Conservation (phyloP, 371 early-diverging fungal species). For the Haplosporangium sp. region DNA sequence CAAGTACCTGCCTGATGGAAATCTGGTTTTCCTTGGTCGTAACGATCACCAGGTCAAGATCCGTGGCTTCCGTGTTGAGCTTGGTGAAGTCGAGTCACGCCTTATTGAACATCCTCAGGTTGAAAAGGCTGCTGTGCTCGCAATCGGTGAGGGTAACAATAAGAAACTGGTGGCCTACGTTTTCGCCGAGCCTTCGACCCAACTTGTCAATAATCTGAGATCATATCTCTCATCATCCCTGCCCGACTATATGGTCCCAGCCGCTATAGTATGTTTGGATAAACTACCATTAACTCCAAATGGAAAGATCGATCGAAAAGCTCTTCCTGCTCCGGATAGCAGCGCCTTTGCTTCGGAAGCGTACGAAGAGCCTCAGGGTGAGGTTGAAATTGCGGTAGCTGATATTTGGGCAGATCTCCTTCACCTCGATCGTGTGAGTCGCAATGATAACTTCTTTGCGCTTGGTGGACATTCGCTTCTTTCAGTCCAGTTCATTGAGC, state of each 20-base stretch:
- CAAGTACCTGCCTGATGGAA: slow-evolving; percentile 49
- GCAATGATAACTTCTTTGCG: not conserved
- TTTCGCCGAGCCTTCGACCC: not conserved
- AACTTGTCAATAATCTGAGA: slow-evolving; percentile 1
- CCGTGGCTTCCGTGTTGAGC: slow-evolving; percentile 60
- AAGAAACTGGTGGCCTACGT: slow-evolving; percentile 39
- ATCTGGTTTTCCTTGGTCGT: slow-evolving; percentile 38
- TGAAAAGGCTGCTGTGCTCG: slow-evolving; percentile 5
- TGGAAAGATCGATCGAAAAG: slow-evolving; percentile 26
- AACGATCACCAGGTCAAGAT: slow-evolving; percentile 61
- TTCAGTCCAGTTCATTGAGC: no score
- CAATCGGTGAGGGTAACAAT: slow-evolving; percentile 2
- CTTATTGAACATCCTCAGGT: slow-evolving; percentile 20
- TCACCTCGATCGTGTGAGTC: slow-evolving; percentile 19
- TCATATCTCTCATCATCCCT: not conserved
- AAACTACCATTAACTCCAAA: not conserved
- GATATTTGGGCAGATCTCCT: slow-evolving; percentile 21
- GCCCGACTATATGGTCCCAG: slow-evolving; percentile 32
- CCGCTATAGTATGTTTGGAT: slow-evolving; percentile 24
- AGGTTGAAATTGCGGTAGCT: slow-evolving; percentile 12
- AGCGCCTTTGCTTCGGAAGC: no score
- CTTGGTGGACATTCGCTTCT: slow-evolving; percentile 46
- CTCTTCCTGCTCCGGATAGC: slow-evolving; percentile 19
- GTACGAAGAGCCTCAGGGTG: not conserved
- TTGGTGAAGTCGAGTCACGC: slow-evolving; percentile 51